Evolutionary conservation across 2,329 filamentous ascomycete genomes (phyloP).

Genomic region (Fusarium brevicatenulatum): DNA sequence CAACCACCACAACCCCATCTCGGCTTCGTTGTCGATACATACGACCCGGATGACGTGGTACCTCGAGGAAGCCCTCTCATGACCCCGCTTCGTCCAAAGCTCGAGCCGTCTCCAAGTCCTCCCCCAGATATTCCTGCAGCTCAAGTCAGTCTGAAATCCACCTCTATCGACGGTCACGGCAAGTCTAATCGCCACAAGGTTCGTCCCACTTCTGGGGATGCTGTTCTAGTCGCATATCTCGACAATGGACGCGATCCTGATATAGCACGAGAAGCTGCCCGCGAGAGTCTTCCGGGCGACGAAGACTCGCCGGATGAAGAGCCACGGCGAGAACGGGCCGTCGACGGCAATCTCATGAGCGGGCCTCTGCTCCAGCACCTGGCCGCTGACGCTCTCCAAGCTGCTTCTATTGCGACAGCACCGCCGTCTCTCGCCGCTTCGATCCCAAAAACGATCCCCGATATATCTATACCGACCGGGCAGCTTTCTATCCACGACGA

Average conservation of each 20-base stretch:
- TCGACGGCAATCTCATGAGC: conserved; percentile 32
- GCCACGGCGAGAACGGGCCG: conserved; percentile 19
- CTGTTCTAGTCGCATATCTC: conserved; percentile 73
- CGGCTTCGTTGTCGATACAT: conserved; percentile 49
- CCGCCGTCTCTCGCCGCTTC: conserved; percentile 15
- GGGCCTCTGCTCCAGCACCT: conserved; percentile 45
- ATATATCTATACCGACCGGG: conserved; percentile 46
- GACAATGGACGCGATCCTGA: conserved; percentile 72
- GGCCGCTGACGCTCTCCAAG: conserved; percentile 49
- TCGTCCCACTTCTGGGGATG: conserved; percentile 69
- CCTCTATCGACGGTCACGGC: conserved; percentile 53
- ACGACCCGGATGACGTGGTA: conserved; percentile 57
- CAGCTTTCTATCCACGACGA: conserved; percentile 51
- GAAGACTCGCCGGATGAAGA: conserved; percentile 45
- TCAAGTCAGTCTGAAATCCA: conserved; percentile 50
- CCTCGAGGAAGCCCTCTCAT: conserved; percentile 55
- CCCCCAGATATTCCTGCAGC: conserved; percentile 50
- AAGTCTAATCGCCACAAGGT: conserved; percentile 65
- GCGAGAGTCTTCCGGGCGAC: conserved; percentile 61
- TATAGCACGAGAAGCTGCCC: conserved; percentile 67
- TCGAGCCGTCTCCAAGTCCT: conserved; percentile 48
- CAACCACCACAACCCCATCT: conserved; percentile 43
- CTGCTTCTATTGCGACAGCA: conserved; percentile 26
- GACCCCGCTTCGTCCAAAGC: conserved; percentile 48
- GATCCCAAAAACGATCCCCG: conserved; percentile 37